phyloP scores from a whole-genome alignment of 2,329 filamentous ascomycete genomes.

The Aspergillus phoenicis region DNA sequence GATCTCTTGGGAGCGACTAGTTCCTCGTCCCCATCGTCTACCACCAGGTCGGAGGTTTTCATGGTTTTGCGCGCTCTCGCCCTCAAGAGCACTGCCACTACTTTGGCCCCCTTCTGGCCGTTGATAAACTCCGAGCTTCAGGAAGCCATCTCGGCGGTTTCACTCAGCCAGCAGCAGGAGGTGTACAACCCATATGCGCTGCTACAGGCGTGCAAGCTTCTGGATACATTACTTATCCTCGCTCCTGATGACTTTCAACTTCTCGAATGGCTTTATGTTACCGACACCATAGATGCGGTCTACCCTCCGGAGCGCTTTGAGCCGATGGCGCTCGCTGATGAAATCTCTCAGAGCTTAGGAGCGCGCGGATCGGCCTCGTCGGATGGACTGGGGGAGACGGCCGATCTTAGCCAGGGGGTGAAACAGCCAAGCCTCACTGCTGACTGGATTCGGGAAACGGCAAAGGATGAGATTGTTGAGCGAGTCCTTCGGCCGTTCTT shows the following conservation, averaged over 20 bases:
- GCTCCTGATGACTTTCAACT: conserved; percentile 96
- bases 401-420: conserved; percentile 33
- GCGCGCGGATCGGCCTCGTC: conserved; percentile 39
- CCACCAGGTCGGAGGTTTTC: conserved; percentile 84
- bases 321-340: conserved; percentile 77
- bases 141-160: conserved; percentile 73
- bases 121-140: conserved; percentile 85
- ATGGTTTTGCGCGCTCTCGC: conserved; percentile 82
- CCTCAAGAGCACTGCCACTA: conserved; percentile 75
- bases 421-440: conserved; percentile 48
- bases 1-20: conserved; percentile 82
- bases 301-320: conserved; percentile 73
- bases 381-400: conserved; percentile 28
- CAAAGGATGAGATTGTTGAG: conserved; percentile 66
- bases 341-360: conserved; percentile 75
- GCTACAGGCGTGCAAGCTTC: conserved; percentile 88
- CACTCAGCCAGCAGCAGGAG: conserved; percentile 70
- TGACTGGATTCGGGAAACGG: conserved; percentile 55
- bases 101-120: conserved; percentile 86
- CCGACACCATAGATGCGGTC: conserved; percentile 93
- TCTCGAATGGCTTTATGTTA: conserved; percentile 97
- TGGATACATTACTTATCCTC: conserved; percentile 83
- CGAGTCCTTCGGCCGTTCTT: conserved; percentile 86
- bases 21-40: conserved; percentile 88
- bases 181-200: conserved; percentile 76